Conservation (phyloP, 2,329 filamentous ascomycete species). For the Diplodia mutila region DNA sequence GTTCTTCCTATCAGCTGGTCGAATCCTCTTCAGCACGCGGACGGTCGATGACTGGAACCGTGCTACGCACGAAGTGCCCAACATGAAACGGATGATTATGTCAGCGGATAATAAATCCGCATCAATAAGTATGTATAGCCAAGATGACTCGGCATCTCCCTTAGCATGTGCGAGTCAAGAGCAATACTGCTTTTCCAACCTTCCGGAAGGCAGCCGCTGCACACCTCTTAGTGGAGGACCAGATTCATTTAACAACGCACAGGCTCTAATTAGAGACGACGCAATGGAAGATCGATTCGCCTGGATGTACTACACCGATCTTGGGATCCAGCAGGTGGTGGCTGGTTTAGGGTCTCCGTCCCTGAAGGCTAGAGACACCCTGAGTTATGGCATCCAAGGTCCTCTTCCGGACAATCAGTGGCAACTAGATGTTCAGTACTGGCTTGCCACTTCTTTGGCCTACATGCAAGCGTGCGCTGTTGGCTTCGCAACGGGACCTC, state of each 20-base stretch:
- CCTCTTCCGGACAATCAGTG: constrained; percentile 27
- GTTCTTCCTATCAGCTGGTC: neutral
- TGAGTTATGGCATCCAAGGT: neutral
- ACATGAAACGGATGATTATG: too few species aligned
- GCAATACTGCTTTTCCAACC: constrained; percentile 24
- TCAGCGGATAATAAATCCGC: too few species aligned
- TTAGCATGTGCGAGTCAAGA: constrained; percentile 24
- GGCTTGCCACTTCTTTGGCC: constrained; percentile 17
- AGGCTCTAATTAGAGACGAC: neutral
- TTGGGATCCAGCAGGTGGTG: neutral
- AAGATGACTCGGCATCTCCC: constrained; percentile 14
- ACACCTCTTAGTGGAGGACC: constrained; percentile 1
- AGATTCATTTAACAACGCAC: neutral
- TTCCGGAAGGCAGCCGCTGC: constrained; percentile 2
- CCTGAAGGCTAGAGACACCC: neutral
- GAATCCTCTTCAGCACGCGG: neutral
- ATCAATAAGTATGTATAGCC: neutral
- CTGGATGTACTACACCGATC: neutral
- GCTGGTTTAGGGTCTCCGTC: neutral
- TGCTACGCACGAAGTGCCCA: too few species aligned
- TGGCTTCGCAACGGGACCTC: neutral
- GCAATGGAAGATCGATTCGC: neutral
- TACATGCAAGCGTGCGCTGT: constrained; percentile 2
- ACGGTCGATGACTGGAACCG: neutral
- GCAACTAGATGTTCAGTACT: constrained; percentile 28